These are phyloP conservation scores for Schizopora paradoxa DNA, from an alignment of 1,284 basidiomycete species.

Conservation along the genomic window DNA sequence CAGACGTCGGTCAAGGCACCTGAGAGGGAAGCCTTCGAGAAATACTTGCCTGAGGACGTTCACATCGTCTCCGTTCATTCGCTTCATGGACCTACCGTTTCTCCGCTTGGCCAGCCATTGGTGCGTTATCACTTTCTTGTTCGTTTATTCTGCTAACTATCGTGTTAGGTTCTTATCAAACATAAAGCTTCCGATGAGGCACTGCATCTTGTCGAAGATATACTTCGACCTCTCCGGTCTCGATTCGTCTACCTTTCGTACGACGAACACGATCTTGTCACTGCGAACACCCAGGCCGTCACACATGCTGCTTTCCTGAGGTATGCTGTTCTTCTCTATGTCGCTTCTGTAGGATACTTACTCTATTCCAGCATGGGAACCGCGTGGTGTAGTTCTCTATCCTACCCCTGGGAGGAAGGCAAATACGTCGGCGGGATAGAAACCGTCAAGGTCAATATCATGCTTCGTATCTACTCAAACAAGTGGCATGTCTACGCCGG, in stretches of 20 bases:
- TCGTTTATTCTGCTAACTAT: too few species aligned
- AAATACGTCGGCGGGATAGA: slow-evolving; percentile 98
- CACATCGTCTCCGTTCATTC: slow-evolving; percentile 93
- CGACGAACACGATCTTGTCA: slow-evolving; percentile 94
- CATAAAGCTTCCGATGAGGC: slow-evolving; percentile 78
- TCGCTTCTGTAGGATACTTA: neutral
- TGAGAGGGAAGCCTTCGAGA: slow-evolving; percentile 87
- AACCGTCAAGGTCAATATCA: slow-evolving; percentile 97
- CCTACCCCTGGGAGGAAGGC: slow-evolving; percentile 94
- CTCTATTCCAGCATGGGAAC: slow-evolving; percentile 80
- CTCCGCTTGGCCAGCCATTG: slow-evolving; percentile 87
- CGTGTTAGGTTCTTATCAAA: slow-evolving; percentile 89
- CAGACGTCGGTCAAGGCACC: slow-evolving; percentile 98
- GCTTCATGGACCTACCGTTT: slow-evolving; percentile 89
- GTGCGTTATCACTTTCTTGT: slow-evolving; percentile 41
- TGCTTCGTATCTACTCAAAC: slow-evolving; percentile 92
- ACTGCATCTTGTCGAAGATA: slow-evolving; percentile 75
- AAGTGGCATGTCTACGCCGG: slow-evolving; percentile 99
- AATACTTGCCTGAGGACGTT: slow-evolving; percentile 80
- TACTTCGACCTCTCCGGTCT: slow-evolving; percentile 79
- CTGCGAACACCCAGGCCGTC: slow-evolving; percentile 97
- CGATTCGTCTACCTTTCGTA: slow-evolving; percentile 92
- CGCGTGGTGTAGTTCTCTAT: slow-evolving; percentile 77
- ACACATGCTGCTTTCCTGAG: slow-evolving; percentile 97
- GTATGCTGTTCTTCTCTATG: slow-evolving; percentile 46